Percentiles rank a stretch among this genome's conserved stretches.
Conservation (phyloP, 2,329 filamentous ascomycete genomes). For the Dissoconium aciculare region DNA sequence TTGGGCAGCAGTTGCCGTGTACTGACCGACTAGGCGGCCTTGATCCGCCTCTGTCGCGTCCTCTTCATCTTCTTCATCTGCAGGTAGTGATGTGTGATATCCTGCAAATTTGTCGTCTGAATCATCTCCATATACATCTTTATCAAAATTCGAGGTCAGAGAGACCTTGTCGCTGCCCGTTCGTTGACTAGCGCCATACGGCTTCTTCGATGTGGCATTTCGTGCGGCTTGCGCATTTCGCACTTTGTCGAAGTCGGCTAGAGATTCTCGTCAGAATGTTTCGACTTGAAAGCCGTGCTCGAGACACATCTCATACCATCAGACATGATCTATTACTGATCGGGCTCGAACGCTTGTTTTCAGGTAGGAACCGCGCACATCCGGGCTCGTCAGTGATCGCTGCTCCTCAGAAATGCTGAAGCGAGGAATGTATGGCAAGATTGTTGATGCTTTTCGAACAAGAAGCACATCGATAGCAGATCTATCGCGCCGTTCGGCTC, state of each 20-base stretch:
- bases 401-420: too few species aligned
- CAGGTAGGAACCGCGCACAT: too few species aligned
- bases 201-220: constrained; percentile 55
- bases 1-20: constrained; percentile 81
- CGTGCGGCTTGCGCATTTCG: constrained; percentile 84
- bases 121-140: constrained; percentile 63
- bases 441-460: too few species aligned
- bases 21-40: constrained; percentile 70
- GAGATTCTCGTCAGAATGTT: constrained; percentile 4
- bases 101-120: constrained; percentile 69
- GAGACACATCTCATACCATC: constrained; percentile 16
- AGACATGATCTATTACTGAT: constrained; percentile 19
- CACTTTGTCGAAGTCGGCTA: constrained; percentile 72
- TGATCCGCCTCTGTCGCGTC: constrained; percentile 55
- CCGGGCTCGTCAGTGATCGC: too few species aligned
- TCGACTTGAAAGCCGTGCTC: constrained; percentile 2
- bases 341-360: too few species aligned
- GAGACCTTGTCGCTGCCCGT: constrained; percentile 70
- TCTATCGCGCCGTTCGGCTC: too few species aligned
- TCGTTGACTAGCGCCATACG: constrained; percentile 72
- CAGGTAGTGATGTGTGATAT: constrained; percentile 80
- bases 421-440: too few species aligned
- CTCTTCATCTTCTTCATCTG: constrained; percentile 61
- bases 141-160: constrained; percentile 79
- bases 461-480: too few species aligned